A percentile compares a stretch with the other conserved stretches of the same genome.
Conservation (phyloP, 2,329 filamentous ascomycete genomes). For the Fusarium tjaetaba region DNA sequence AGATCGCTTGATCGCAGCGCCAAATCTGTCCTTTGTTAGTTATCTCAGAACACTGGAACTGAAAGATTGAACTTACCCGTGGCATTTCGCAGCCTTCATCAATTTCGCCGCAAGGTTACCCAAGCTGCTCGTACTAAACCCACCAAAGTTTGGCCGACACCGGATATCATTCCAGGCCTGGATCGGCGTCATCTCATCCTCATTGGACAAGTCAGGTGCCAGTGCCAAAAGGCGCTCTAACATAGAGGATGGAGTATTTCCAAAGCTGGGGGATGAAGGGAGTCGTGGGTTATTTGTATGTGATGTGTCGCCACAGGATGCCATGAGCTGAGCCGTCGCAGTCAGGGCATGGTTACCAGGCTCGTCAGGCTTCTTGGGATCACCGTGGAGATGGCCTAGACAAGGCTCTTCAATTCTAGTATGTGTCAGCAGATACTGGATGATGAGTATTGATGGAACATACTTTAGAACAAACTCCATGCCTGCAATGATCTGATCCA, state of each 20-base stretch:
- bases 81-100: slow-evolving; percentile 13
- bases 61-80: not conserved
- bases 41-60: accelerated
- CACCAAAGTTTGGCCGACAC: slow-evolving; percentile 11
- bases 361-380: slow-evolving; percentile 5
- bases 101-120: not conserved
- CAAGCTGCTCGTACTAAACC: not conserved
- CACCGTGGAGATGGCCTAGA: slow-evolving; percentile 17
- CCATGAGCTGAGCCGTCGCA: slow-evolving; percentile 15
- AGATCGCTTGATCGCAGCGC: slow-evolving; percentile 17
- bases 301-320: not conserved
- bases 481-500: slow-evolving; percentile 30
- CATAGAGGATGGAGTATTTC: not conserved
- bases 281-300: not conserved
- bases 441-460: not conserved
- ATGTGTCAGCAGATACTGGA: not conserved
- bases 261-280: not conserved
- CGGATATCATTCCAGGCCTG: slow-evolving; percentile 23
- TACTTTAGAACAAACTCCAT: slow-evolving; percentile 50
- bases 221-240: slow-evolving; percentile 10
- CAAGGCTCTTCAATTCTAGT: slow-evolving; percentile 22
- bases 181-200: slow-evolving; percentile 20
- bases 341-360: slow-evolving; percentile 15
- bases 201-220: slow-evolving; percentile 6
- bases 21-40: not conserved